Evolutionary conservation across 371 early-diverging fungal genomes (phyloP), one percentile per base, ranked within the genome.

Genomic region (Rhizopus stolonifer): DNA sequence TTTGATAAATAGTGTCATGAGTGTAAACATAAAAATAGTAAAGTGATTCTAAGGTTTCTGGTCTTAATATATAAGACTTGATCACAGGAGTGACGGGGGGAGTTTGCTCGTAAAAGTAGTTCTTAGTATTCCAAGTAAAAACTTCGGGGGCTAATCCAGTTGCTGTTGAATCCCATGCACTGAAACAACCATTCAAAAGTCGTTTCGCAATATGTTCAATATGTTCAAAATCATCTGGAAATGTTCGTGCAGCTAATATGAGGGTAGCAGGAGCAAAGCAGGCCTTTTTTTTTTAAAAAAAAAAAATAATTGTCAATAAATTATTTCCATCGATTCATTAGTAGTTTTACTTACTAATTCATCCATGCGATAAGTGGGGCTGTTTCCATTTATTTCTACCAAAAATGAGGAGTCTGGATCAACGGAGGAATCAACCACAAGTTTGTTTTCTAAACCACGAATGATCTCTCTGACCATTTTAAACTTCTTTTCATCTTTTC

Each of bases 1-100:
- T 86, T 53, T 87, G 82, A 47, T 86, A 92, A 23, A 65, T 70
- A 13, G 69, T 67, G 57, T 91, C 79, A 0, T 85, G 78, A 10
- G 93, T 90, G 29, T 80, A 69, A 4, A 88, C 77, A 58, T 80
- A 90, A 56, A 88, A 64, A 45, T 82, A 74, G 67, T 88, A 93
- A 7, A 93, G 50, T 13, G 82, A 81, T 59, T 93, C 93, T 10
- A 91, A 46, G 0, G 87, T 86, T 73, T 93, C 93, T 23, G 76
- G 76, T 36, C 76, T 42, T n/a, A 76, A 43, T 11, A 76, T 76
- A 29, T 76, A 76, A 18, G 54, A 58, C 2, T 61, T 45, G 46
- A 40, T 36, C 2, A 67, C 38, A n/a, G 69, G 60, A 15, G 55
- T 64, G 2, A 66, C 55, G 19, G 69, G 61, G 9, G 56, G 42